phyloP scores from a whole-genome alignment of 148 eudicot genomes.

The Chenopodium suecicum region DNA sequence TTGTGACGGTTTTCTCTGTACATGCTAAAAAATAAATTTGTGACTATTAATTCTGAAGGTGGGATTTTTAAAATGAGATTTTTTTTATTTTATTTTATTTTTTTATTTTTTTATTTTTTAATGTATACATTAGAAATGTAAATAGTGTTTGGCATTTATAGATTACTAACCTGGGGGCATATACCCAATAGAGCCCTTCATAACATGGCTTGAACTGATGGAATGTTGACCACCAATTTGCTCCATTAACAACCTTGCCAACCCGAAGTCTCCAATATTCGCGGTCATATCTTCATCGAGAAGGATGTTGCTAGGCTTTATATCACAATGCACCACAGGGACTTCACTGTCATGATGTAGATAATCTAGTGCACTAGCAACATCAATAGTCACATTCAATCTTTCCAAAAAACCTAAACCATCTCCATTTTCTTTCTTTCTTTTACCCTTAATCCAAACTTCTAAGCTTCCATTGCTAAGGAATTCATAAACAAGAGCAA shows the following conservation, averaged over 20 bases:
- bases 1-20: too few species aligned
- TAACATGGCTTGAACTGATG: constrained; percentile 37
- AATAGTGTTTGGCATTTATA: neutral
- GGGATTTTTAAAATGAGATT: too few species aligned
- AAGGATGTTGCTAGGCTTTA: constrained; percentile 63
- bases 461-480: constrained; percentile 32
- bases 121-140: neutral
- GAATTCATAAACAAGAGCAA: constrained; percentile 32
- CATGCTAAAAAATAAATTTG: neutral
- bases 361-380: constrained; percentile 52
- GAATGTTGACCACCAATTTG: constrained; percentile 26
- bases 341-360: constrained; percentile 55
- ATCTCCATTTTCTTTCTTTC: constrained; percentile 30
- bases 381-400: constrained; percentile 45
- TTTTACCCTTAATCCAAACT: constrained; percentile 37
- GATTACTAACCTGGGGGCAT: constrained; percentile 59
- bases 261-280: constrained; percentile 67
- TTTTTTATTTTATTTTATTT: too few species aligned
- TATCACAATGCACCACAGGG: constrained; percentile 65
- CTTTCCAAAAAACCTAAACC: constrained; percentile 38
- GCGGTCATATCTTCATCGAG: constrained; percentile 61
- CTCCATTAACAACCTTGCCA: constrained; percentile 47
- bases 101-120: too few species aligned
- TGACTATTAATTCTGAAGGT: neutral
- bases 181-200: constrained; percentile 73